Evolutionary conservation across 805 yeast genomes (phyloP), one percentile per base, ranked within the genome.

Genomic region (Teunomyces cretensis): DNA sequence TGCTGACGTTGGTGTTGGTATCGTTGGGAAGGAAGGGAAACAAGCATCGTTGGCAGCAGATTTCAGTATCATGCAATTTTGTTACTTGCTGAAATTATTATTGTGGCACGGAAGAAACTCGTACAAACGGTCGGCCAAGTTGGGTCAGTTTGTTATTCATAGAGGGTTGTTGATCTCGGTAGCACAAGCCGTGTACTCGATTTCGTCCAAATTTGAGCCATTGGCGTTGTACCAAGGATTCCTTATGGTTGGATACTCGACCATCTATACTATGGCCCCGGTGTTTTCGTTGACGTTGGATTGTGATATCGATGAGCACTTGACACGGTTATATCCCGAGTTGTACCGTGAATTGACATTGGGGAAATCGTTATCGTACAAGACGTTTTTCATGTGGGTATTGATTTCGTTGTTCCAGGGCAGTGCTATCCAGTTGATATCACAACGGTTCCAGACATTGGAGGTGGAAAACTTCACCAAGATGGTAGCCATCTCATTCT

Each of bases 41-140:
- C 99, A 94, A 64, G 99, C 99, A 0, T 89, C 97, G 0, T 72
- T 94, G 42, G 96, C 98, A 4, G 98, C 99, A 0, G 99, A 94
- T 65, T 94, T 92, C 67, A 88, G 97, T 13, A 83, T 94, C 41
- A 84, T 89, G 27, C 96, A 91, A 67, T 94, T 94, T 63, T 88
- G 92, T 57, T 89, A 88, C 61, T 68, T 94, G 49, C 86, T 96
- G 33, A 88, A 89, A 55, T 74, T 94, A 42, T 67, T 95, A 36
- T 75, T 94, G 42, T 94, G 99, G 99, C 99, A 94, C 64, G 99
- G 99, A 7, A 79, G 99, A 62, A 94, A 95, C 65, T 88, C 97
- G 3, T 94, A 94, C 69, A 94, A 95, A 64, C 76, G 98, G 57
- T 87, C 96, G 33, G 96, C 99, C 1, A 94, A 94, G 64, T 72